phyloP scores from a whole-genome alignment of 2,329 filamentous ascomycete genomes.

The Cladosporium oxysporum region DNA sequence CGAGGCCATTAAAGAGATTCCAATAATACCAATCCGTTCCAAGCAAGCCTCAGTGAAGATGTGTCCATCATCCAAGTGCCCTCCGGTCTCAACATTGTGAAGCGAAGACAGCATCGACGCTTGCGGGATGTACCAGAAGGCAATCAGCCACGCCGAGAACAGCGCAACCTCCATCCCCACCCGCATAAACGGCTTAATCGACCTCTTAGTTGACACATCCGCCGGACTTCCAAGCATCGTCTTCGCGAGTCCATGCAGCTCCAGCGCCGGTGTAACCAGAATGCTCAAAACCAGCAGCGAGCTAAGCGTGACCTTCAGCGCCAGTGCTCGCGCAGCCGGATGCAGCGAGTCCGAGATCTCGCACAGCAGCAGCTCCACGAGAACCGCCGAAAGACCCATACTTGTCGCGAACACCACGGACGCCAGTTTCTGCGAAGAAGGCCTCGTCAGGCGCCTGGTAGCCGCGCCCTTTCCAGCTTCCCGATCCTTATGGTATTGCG shows the following conservation, averaged over 20 bases:
- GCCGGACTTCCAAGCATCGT: conserved; percentile 62
- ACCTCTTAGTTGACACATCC: conserved; percentile 53
- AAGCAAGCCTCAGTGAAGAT: conserved; percentile 57
- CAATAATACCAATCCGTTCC: conserved; percentile 76
- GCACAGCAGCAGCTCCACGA: conserved; percentile 79
- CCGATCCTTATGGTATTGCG: conserved; percentile 36
- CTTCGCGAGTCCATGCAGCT: conserved; percentile 58
- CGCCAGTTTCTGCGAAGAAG: conserved; percentile 42
- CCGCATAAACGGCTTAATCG: conserved; percentile 55
- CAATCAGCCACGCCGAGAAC: conserved; percentile 68
- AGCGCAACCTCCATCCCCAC: conserved; percentile 57
- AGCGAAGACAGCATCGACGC: conserved; percentile 40
- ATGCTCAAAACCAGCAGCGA: conserved; percentile 72
- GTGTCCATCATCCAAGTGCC: conserved; percentile 33
- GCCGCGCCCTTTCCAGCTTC: conserved; percentile 18
- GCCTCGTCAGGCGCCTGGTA: conserved; percentile 25
- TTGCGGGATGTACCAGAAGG: conserved; percentile 66
- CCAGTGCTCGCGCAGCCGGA: conserved; percentile 65
- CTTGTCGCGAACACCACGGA: conserved; percentile 70
- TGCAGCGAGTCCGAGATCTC: conserved; percentile 79
- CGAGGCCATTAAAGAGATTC: conserved; percentile 81
- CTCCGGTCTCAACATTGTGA: conserved; percentile 40
- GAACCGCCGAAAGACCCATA: conserved; percentile 72
- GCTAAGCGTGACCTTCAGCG: conserved; percentile 69
- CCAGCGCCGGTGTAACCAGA: conserved; percentile 74